Base-by-base conservation (phyloP, 352 stramenopile genomes). In the Globisporangium nodosum region DNA sequence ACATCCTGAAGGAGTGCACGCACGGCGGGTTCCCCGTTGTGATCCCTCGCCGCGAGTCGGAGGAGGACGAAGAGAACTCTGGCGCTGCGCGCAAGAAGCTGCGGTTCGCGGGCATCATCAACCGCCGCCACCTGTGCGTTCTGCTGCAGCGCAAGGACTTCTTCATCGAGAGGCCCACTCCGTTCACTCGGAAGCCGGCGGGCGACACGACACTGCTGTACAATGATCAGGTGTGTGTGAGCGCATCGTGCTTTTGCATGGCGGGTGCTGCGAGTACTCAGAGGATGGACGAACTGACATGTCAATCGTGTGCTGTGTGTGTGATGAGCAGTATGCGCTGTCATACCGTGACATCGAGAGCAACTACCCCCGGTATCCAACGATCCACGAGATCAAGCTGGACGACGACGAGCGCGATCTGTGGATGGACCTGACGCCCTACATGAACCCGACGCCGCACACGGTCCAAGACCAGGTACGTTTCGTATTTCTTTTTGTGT, bases 371-470 rank as follows among this genome's bases (percentile, higher is more conserved):
- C 80, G 86, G 15, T 95, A 83, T 53, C 87, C 87, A 30, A 88
- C 73, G 9, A 85, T 94, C 40, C 70, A 77, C 7, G 85, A 94
- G 13, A 91, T 94, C 65, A 91, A 98, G 60, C 60, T 97, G 5
- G 91, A 97, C 56, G 94, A 96, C 15, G 96, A 95, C 63, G 85
- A 94, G 56, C 71, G 76, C 0, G 78, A 91, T 31, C 56, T 94
- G 58, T 94, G 85, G 85, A 89, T 98, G 68, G 94, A 99, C 68
- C 70, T 99, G 24, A 90, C 96, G n/a, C 96, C 97, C 1, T 99
- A 99, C 77, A 96, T 98, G 65, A 98, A 99, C 71, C 89, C 93
- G 24, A 97, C 94, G 21, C 94, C 96, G 5, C 96, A 98, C 66
- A 98, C 85, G 2, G 91, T 99, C 1, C 96, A 98, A 54, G 92